A percentile compares a stretch with the other conserved stretches of the same genome.
These are phyloP conservation scores for Erythrophleum ivorense DNA, from an alignment of 331 rosid genomes.

Conservation along the genomic window DNA sequence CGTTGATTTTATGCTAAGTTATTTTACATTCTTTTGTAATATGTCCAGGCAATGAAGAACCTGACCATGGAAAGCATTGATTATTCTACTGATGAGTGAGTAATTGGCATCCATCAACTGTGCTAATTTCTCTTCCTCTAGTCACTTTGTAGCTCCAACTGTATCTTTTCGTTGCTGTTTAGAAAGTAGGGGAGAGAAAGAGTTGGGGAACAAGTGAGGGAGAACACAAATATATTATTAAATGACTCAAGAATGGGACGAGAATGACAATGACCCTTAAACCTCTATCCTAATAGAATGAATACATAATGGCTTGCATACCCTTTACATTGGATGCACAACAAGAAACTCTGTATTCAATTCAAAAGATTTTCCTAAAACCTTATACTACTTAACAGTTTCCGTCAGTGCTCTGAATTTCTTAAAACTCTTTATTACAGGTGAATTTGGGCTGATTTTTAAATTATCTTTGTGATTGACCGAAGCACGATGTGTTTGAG, in stretches of 20 bases:
- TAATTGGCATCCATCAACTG: conserved; percentile 43
- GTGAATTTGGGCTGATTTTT: not conserved
- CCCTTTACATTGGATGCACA: not conserved
- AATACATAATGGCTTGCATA: not conserved
- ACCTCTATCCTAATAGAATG: not conserved
- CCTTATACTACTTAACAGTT: not conserved
- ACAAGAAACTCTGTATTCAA: not conserved
- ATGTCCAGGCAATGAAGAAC: conserved; percentile 84
- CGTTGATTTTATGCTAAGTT: conserved; percentile 16
- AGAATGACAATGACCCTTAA: not conserved
- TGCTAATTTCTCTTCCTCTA: conserved; percentile 21
- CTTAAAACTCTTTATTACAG: not conserved
- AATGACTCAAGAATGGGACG: not conserved
- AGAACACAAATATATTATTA: not conserved
- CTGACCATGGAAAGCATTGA: conserved; percentile 85
- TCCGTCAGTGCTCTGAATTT: conserved; percentile 16
- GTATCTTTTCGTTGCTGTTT: not conserved
- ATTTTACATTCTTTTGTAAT: conserved; percentile 27
- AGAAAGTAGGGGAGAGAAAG: not conserved
- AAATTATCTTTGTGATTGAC: too few species aligned
- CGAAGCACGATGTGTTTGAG: too few species aligned
- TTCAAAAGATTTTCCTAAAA: not conserved
- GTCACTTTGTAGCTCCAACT: conserved; percentile 26
- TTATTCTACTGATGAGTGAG: conserved; percentile 71
- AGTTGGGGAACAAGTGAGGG: not conserved